These are phyloP conservation scores for Phytophthora sojae DNA, from an alignment of 352 stramenopile species.

Conservation along the genomic window DNA sequence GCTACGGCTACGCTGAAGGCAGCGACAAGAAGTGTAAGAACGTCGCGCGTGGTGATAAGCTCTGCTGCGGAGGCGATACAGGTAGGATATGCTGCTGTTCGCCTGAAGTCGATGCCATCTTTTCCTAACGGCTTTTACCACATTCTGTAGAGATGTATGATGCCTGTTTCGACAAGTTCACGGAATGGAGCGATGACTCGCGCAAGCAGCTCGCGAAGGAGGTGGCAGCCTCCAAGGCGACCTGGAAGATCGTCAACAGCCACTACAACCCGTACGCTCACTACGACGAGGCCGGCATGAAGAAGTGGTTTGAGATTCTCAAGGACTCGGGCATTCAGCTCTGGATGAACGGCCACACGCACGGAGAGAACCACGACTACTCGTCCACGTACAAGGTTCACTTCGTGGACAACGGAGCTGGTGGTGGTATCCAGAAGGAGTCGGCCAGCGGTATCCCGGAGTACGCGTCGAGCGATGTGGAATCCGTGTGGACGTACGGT, in stretches of 20 bases:
- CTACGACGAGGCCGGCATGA: constrained; percentile 62
- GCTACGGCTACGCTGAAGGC: constrained; percentile 74
- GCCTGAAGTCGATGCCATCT: no score
- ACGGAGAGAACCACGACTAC: constrained; percentile 84
- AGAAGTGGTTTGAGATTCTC: constrained; percentile 70
- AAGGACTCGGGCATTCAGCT: constrained; percentile 62
- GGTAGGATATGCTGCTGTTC: no score
- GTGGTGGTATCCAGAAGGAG: constrained; percentile 83
- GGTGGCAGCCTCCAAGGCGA: constrained; percentile 65
- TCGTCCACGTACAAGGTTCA: constrained; percentile 55
- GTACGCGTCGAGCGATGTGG: constrained; percentile 51
- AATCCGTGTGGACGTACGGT: constrained; percentile 68
- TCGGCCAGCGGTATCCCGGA: constrained; percentile 74
- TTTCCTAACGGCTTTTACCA: no score
- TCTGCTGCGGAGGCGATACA: constrained; percentile 64
- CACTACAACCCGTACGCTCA: no score
- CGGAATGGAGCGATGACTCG: constrained; percentile 76
- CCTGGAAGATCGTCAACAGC: constrained; percentile 89
- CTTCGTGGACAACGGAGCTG: constrained; percentile 83
- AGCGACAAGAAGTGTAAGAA: constrained; percentile 64
- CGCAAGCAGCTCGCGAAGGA: constrained; percentile 59
- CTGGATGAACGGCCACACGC: constrained; percentile 80
- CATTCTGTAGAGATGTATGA: constrained; percentile 47
- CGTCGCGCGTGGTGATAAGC: constrained; percentile 51
- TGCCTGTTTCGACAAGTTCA: constrained; percentile 71